phyloP scores from a whole-genome alignment of 768 basidiomycete genomes.

The Leucocoprinus leucothites region DNA sequence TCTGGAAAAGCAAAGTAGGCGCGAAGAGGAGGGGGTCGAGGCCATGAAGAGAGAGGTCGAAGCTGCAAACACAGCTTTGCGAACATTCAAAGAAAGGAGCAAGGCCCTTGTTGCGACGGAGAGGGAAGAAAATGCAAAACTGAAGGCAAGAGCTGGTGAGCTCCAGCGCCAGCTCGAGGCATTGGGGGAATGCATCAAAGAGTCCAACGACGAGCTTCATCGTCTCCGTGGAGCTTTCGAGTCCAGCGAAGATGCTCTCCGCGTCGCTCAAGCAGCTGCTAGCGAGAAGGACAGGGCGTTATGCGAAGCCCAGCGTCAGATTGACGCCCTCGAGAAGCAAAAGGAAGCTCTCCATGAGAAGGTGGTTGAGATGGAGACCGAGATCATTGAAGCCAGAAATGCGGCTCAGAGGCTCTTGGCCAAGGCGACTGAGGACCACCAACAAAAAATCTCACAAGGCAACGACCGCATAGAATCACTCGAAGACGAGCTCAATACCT shows the following conservation, averaged over 20 bases:
- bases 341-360: background rate
- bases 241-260: background rate
- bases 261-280: background rate
- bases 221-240: background rate
- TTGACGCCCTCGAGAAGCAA: background rate
- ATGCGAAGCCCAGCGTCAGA: background rate
- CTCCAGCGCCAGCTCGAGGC: conserved; percentile 1
- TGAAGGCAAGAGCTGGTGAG: background rate
- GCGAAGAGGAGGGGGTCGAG: background rate
- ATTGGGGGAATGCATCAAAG: background rate
- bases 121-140: background rate
- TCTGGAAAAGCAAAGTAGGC: background rate
- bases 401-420: conserved; percentile 5
- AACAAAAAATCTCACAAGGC: background rate
- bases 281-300: background rate
- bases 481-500: background rate
- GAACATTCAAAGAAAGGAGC: conserved; percentile 5
- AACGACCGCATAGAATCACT: conserved; percentile 1
- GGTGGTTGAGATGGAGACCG: conserved; percentile 1
- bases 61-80: background rate
- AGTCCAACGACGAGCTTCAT: background rate
- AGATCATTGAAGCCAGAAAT: background rate
- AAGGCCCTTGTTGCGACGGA: background rate
- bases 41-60: conserved; percentile 3
- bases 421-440: conserved; percentile 2